Percentiles rank a stretch among this genome's conserved stretches.
Evolutionary conservation across 1,284 basidiomycete genomes (phyloP).

Genomic region (Cryptococcus maquisensis): DNA sequence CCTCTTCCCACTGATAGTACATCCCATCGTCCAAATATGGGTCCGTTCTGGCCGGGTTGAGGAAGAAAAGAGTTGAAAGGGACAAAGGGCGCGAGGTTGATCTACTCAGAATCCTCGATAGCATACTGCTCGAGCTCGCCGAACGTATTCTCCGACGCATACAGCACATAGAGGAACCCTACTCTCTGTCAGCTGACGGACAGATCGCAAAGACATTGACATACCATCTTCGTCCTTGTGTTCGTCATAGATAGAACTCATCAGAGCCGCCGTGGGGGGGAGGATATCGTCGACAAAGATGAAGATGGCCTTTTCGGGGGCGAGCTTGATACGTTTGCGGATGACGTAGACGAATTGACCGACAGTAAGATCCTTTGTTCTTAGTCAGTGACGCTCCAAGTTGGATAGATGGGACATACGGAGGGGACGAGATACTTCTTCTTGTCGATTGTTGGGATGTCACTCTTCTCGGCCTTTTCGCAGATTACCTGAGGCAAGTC

Average conservation of each 20-base stretch:
- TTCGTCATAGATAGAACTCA: conserved; percentile 99
- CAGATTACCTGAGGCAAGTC: conserved; percentile 77
- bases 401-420: conserved; percentile 50
- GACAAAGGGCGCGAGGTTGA: neutral
- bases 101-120: conserved; percentile 5
- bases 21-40: no score
- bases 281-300: conserved; percentile 98
- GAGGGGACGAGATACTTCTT: conserved; percentile 99
- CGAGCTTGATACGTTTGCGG: conserved; percentile 99
- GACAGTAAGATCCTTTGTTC: conserved; percentile 85
- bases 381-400: neutral
- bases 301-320: conserved; percentile 99
- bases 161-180: conserved; percentile 89
- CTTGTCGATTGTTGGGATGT: conserved; percentile 99
- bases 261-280: conserved; percentile 94
- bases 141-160: conserved; percentile 96
- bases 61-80: neutral
- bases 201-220: neutral
- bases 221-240: conserved; percentile 93
- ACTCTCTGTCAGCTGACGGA: neutral
- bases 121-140: conserved; percentile 50
- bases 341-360: conserved; percentile 99
- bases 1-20: no score
- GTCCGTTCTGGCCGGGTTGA: neutral
- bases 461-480: conserved; percentile 98